Evolutionary conservation across 306 rosid genomes (phyloP), one percentile per base, ranked within the genome.

Genomic region (Prunus campanulata): DNA sequence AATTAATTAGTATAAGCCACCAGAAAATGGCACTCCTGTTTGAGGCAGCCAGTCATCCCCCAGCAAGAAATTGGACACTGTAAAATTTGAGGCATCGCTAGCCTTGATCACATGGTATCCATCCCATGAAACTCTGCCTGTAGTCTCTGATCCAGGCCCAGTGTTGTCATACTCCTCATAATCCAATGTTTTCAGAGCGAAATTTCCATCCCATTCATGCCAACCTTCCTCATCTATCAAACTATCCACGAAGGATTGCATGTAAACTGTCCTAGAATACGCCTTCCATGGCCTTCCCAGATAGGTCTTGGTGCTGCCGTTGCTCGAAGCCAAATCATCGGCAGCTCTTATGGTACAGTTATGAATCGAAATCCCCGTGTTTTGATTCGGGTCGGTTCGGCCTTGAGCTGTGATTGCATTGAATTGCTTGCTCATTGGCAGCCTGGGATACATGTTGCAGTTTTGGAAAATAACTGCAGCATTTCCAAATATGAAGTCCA

Each of bases 331-430:
- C 42, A 90, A 77, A 20, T 92, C 97, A 18, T 81, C 88, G 0
- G 96, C 78, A 0, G 87, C 85, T 73, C 68, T 78, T 19, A 92
- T 84, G 3, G 55, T 83, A 19, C 96, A 87, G 7, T 92, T 81
- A 0, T 88, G 93, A 68, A 90, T 86, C 0, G 89, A 81, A 10
- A 67, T 90, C 0, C 97, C 97, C 0, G 96, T 87, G 79, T 87
- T 87, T 73, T 92, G 97, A 44, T 90, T 88, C 0, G 91, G 92
- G 52, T 87, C 90, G 0, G 91, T 81, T 66, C 97, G 78, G 1
- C 96, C 96, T 47, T 92, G 97, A 10, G 97, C 97, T 0, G 96
- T 92, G 66, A 92, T 85, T 76, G 93, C 91, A 30, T 92, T 92
- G 91, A 90, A 92, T 76, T 92, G 97, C 11, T 86, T 86, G 2